Conservation (phyloP, 805 yeast genomes). For the Wickerhamomyces strasburgensis region DNA sequence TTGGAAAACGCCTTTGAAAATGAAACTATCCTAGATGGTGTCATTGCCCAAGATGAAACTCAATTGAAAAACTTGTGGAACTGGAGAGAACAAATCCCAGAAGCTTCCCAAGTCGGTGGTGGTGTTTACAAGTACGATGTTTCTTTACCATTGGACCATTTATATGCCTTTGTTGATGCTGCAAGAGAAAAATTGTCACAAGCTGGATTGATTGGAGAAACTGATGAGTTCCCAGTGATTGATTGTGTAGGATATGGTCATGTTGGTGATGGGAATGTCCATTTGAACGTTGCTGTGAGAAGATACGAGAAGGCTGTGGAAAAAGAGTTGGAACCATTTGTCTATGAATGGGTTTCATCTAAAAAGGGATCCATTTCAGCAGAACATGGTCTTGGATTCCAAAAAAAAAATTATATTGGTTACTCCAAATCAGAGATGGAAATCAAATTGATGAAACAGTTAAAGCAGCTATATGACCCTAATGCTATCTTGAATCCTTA, state of each 20-base stretch:
- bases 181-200: conserved; percentile 56
- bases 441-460: conserved; percentile 66
- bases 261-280: conserved; percentile 95
- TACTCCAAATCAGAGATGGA: conserved; percentile 76
- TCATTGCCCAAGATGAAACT: conserved; percentile 91
- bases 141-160: conserved; percentile 75
- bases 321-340: conserved; percentile 82
- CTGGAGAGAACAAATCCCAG: conserved; percentile 95
- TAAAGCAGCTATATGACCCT: conserved; percentile 86
- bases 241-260: conserved; percentile 97
- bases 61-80: conserved; percentile 82
- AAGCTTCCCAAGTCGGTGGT: conserved; percentile 77
- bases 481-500: conserved; percentile 91
- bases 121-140: conserved; percentile 98
- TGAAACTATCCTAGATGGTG: conserved; percentile 86
- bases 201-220: conserved; percentile 56
- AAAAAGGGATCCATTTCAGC: conserved; percentile 89
- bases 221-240: conserved; percentile 71
- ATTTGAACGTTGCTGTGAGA: conserved; percentile 87
- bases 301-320: conserved; percentile 78
- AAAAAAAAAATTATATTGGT: conserved; percentile 83
- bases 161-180: conserved; percentile 80
- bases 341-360: conserved; percentile 77
- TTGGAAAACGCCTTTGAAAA: conserved; percentile 81
- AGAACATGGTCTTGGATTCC: conserved; percentile 97